Base-by-base conservation (phyloP, 306 rosid genomes). In the Quercus cerris region DNA sequence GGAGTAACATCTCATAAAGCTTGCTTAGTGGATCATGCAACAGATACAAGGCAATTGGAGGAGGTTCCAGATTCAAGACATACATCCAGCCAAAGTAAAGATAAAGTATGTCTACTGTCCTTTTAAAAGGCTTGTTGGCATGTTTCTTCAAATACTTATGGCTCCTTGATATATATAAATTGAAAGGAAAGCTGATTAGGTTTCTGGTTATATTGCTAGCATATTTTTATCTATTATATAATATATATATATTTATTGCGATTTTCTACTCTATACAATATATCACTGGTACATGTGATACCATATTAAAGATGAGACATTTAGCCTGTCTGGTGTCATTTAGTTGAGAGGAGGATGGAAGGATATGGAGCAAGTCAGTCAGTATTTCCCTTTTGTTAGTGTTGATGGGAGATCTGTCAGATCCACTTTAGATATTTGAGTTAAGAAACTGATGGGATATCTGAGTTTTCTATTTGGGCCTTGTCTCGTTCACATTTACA, bases 41-140 rank as follows among this genome's bases (percentile, higher is more conserved):
- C 78, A 22, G 87, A 84, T 59, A 85, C 78, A 55, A 88, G 81
- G 83, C 88, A 80, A 76, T 78, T 81, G 64, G 71, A 64, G 13
- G 87, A 85, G 87, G 79, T 81, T 79, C 56, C 58, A 44, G 79
- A 77, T 63, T 68, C 80, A 63, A 72, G 70, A 71, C 71, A 66
- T 71, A 51, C 55, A 28, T 57, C 19, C 62, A 20, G 59, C 69
- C 81, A 80, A 74, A 70, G 81, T 79, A 81, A 25, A 66, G 84
- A 83, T 83, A 80, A 75, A 70, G 89, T 86, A 90, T n/a, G 84
- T 78, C 31, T 10, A 19, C 63, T 69, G 27, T 41, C 49, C 19
- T 82, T 19, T 38, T 33, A 5, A 12, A 12, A 56, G 79, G 71
- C 71, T 82, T 77, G 75, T 76, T 75, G 67, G 77, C 38, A 70